Evolutionary conservation across 768 basidiomycete species (phyloP), one percentile per base, ranked within the genome.

Genomic region (Amanita fuliginea): DNA sequence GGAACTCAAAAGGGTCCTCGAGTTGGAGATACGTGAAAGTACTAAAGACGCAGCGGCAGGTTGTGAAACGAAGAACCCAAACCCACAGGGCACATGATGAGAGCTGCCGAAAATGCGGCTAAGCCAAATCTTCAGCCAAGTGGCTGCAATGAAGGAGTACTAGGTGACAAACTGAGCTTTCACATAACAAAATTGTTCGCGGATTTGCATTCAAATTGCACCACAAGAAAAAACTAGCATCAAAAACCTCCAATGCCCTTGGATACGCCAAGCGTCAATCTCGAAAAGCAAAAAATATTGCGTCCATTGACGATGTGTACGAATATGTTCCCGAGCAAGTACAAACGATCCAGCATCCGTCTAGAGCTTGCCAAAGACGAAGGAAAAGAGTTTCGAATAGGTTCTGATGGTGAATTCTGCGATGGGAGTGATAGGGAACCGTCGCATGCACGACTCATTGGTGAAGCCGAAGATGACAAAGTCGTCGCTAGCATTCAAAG

Each of bases 401-500:
- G 69, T 33, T 64, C 70, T 34, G 73, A 71, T 48, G 70, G 69
- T 7, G 69, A 69, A 26, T 58, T 68, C 35, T 59, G 53, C 36
- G 69, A 69, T 37, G 69, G 73, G 9, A 67, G 67, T 26, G 61
- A 72, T 41, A 63, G 59, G 54, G 61, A 69, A 47, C 66, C 65
- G 46, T 47, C 70, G 36, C 57, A 58, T 26, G 68, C 79, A 14
- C 67, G 75, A 54, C 58, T 86, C 42, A 67, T 79, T 44, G 76
- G 73, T 5, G 76, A 77, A 53, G 62, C 71, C 32, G 72, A 64
- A 10, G 80, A 79, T 28, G 69, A 71, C 40, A 72, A 78, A 51
- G 63, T 58, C 53, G 72, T 88, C 55, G 80, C 72, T 30, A 78
- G 76, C 87, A 1, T 87, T 89, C 52, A 86, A 88, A 53, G 84